Evolutionary conservation across 257 asterid genomes (phyloP), one percentile per base, ranked within the genome.

Genomic region (Nicotiana tabacum): DNA sequence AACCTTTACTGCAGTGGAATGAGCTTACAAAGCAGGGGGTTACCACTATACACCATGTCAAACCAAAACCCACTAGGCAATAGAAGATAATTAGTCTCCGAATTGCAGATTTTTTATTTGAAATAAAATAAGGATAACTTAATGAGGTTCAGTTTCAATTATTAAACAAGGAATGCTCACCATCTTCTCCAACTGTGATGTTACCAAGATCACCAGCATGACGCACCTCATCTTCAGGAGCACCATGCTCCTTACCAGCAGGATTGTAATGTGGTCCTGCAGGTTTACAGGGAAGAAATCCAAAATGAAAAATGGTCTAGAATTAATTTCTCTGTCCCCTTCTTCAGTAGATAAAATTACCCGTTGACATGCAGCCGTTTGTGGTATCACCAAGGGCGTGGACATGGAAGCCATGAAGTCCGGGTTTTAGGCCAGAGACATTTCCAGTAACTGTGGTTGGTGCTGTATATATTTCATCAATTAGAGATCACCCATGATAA

Each of bases 171-270:
- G 72, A 57, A 62, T 16, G 35, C 30, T 48, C 89, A 96, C 99
- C 99, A 88, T 96, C 97, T 32, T 89, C 94, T 30, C 92, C 94
- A 82, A 85, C 98, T 68, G 86, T 92, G 84, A 96, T 81, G 83
- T 96, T 96, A 29, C 99, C 99, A 84, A 96, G 99, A 92, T 96
- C 98, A 90, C 98, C 99, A 76, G 99, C 99, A 89, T 96, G 99
- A 76, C 98, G 98, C 84, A n/a, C 46, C 85, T 91, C 96, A 81
- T 96, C 99, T 24, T 84, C 91, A 62, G 99, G 98, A 84, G 98
- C 90, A 85, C 99, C 99, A 66, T 96, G 98, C 70, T 89, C 95
- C 83, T 94, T 92, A 65, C 91, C 90, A 90, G 81, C 89, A 67
- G 99, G 99, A 86, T 96, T 94, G 85, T 86, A 96, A 88, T 96